A percentile compares a stretch with the other conserved stretches of the same genome.
Evolutionary conservation across 2,329 filamentous ascomycete genomes (phyloP).

Genomic region (Cladophialophora carrionii): DNA sequence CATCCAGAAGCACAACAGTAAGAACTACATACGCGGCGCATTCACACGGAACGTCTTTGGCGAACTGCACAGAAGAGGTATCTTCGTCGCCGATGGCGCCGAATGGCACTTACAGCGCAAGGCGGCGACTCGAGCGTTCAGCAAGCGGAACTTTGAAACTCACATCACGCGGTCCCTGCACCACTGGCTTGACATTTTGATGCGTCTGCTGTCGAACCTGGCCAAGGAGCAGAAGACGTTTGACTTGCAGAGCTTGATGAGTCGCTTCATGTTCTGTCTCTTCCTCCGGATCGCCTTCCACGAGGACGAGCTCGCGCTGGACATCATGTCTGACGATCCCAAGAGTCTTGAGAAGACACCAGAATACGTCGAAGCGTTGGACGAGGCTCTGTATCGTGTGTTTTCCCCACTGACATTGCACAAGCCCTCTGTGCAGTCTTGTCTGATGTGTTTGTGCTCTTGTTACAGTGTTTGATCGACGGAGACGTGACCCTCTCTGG

Average conservation of each 20-base stretch:
- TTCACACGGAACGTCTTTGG: conserved; percentile 27
- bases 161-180: conserved; percentile 27
- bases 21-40: conserved; percentile 27
- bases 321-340: conserved; percentile 25
- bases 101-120: conserved; percentile 28
- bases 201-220: conserved; percentile 24
- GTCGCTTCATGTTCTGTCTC: conserved; percentile 28
- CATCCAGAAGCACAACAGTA: conserved; percentile 28
- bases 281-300: conserved; percentile 29
- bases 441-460: neutral
- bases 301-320: conserved; percentile 24
- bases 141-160: conserved; percentile 30
- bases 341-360: conserved; percentile 22
- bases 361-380: conserved; percentile 25
- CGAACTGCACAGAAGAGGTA: conserved; percentile 21
- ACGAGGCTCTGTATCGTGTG: conserved; percentile 23
- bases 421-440: neutral
- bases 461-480: conserved; percentile 23
- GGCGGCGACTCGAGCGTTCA: conserved; percentile 26
- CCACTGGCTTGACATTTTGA: conserved; percentile 25
- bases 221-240: conserved; percentile 23
- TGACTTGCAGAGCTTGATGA: conserved; percentile 28
- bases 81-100: conserved; percentile 27
- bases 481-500: conserved; percentile 29
- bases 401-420: neutral